Percentiles rank a stretch among this genome's conserved stretches.
Evolutionary conservation across 495 filamentous ascomycete genomes (phyloP).

Genomic region (Thermothielavioides terrestris): DNA sequence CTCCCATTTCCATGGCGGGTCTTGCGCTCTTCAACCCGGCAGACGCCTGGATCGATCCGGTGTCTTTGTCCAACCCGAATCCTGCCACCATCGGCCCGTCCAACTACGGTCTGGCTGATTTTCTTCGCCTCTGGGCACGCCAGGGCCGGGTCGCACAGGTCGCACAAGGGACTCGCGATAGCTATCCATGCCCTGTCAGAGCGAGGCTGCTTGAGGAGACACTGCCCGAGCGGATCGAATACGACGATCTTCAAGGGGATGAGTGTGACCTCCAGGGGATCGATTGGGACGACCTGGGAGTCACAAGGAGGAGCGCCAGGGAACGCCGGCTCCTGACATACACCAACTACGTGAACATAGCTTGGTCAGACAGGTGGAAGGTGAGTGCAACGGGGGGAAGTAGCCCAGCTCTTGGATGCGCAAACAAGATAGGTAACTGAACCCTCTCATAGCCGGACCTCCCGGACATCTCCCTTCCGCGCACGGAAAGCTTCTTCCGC

Average conservation of each 20-base stretch:
- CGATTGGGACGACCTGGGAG: slow-evolving; percentile 58
- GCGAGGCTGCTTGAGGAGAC: slow-evolving; percentile 12
- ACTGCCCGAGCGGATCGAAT: slow-evolving; percentile 20
- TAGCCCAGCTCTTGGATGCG: neutral
- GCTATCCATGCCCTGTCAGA: slow-evolving; percentile 17
- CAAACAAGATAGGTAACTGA: neutral
- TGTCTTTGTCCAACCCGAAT: slow-evolving; percentile 15
- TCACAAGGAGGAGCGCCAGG: slow-evolving; percentile 52
- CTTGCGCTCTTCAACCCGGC: neutral
- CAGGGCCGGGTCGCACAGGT: slow-evolving; percentile 11
- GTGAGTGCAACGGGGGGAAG: slow-evolving; percentile 23
- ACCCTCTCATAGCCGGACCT: slow-evolving; percentile 17
- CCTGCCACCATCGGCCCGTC: slow-evolving; percentile 18
- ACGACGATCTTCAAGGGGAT: slow-evolving; percentile 47
- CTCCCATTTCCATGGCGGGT: no score
- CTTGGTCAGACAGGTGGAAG: slow-evolving; percentile 29
- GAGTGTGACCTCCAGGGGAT: slow-evolving; percentile 71
- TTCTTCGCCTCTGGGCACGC: slow-evolving; percentile 27
- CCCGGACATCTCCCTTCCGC: slow-evolving; percentile 29
- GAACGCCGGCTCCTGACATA: slow-evolving; percentile 48
- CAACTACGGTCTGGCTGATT: slow-evolving; percentile 23
- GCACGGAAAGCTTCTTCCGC: slow-evolving; percentile 53
- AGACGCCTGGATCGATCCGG: slow-evolving; percentile 4
- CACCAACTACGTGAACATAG: slow-evolving; percentile 48
- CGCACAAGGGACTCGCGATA: slow-evolving; percentile 5